A percentile compares a stretch with the other conserved stretches of the same genome.
Conservation (phyloP, 140 eudicot genomes). For the Oenanthe javanica region DNA sequence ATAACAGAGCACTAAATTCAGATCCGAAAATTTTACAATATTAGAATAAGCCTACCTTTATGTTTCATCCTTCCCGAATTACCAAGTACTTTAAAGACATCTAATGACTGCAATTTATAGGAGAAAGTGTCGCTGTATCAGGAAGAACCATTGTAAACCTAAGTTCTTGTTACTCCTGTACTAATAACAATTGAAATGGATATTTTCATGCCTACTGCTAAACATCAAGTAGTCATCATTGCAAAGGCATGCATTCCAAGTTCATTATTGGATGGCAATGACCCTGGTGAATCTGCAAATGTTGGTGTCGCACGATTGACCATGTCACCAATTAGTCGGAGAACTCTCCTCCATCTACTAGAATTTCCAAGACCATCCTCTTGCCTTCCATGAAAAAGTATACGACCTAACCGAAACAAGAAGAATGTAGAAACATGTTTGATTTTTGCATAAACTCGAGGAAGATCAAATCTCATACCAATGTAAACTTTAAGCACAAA, state of each 20-base stretch:
- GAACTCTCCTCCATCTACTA: slow-evolving; percentile 11
- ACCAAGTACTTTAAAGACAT: not conserved
- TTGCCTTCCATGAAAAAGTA: not conserved
- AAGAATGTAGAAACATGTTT: not conserved
- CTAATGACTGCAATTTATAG: no score
- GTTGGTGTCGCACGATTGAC: not conserved
- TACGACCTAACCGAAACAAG: slow-evolving; percentile 8
- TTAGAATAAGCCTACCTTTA: not conserved
- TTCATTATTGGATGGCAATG: not conserved
- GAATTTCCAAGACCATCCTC: not conserved
- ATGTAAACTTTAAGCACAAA: slow-evolving; percentile 9
- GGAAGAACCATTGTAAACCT: no score
- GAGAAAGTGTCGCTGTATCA: no score
- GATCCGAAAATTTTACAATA: not conserved
- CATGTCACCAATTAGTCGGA: slow-evolving; percentile 6
- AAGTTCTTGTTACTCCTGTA: no score
- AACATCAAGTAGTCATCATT: not conserved
- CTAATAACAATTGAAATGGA: not conserved
- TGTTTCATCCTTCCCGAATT: not conserved
- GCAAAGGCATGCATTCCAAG: not conserved
- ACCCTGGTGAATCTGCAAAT: not conserved
- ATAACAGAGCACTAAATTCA: not conserved
- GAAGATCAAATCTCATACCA: not conserved
- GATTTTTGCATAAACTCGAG: not conserved
- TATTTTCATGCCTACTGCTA: not conserved